Evolutionary conservation across 75 land plant genomes (phyloP), one percentile per base, ranked within the genome.

Genomic region (Isoetes taiwanensis): DNA sequence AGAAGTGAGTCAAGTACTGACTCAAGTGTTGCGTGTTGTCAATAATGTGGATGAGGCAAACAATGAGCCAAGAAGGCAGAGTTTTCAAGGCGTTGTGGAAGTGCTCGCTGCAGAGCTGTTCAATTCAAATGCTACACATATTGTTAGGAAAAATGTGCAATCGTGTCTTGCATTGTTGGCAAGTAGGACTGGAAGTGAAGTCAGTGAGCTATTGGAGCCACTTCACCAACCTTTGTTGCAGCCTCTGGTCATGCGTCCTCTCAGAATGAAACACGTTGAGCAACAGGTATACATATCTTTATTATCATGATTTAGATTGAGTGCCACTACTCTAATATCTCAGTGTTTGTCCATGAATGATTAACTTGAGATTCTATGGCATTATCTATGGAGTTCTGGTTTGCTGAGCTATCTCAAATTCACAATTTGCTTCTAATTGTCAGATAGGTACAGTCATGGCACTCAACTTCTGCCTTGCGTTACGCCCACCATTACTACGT

Each of bases 371-470:
- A 6, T 48, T 8, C 8, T 17, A 28, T 26, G 60, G 55, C 56
- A 58, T 35, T 25, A 3, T 46, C 9, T 58, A 34, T 16, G 39
- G 19, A 20, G 21, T 34, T 28, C 16, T 42, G 23, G 11, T 58
- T 43, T 28, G 21, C 2, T 60, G 27, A n/a, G 46, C 23, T 28
- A 14, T 53, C 2, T 59, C 11, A 16, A 21, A 40, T 8, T 28
- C 24, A 39, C n/a, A 2, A 39, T 25, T 39, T 59, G 16, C 57
- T 5, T 39, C 10, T 53, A 26, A 2, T 72, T n/a, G n/a, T 6
- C 68, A 94, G 99, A 90, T 94, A 42, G 99, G 99, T 3, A 90
- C 96, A 25, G 97, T 94, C 11, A 85, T 84, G 46, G 99, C 99
- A 29, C 71, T 94, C 60, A 94, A 94, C 60, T 89, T 84, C 65